Base-by-base conservation (phyloP, 768 basidiomycete genomes). In the Megacollybia marginata region DNA sequence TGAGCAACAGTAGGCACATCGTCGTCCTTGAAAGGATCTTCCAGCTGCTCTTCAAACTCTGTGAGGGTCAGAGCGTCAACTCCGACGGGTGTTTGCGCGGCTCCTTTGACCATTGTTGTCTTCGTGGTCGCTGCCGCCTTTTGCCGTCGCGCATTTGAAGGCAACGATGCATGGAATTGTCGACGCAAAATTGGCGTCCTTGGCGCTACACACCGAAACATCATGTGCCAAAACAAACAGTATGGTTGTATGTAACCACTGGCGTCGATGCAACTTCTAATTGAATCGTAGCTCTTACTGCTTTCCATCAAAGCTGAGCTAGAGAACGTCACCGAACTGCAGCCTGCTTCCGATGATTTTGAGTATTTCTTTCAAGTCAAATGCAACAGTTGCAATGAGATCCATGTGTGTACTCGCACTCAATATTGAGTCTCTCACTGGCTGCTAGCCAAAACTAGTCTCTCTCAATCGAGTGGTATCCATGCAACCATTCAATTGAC, bases 291-390 rank as follows among this genome's bases (percentile, higher is more conserved):
- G 23, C 23, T 45, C 9, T 43, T 54, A 9, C 19, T 46, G n/a
- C 48, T 54, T 15, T 52, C 42, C 43, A 85, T 88, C 63, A 82
- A 82, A 66, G 90, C 89, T 10, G 85, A 87, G 3, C 74, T 92
- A 42, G 87, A 92, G 62, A 84, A 86, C 55, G 80, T 91, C 52
- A 85, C 87, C 9, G 70, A 79, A 56, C 68, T 92, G 28, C 66
- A 68, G 46, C 89, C 89, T 31, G 73, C 76, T n/a, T 64, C 71
- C 4, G 73, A 81, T 31, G 76, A 82, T 54, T 92, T 86, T 56
- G 85, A 90, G 50, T 92, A 79, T 62, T 84, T 85, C 71, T 92
- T 92, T 70, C 52, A 82, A 88, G 87, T 92, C 10, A 76, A 80
- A 66, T 92, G 90, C 64, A 88, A 72, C 32, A 85, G 79, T 60